Evolutionary conservation across 495 filamentous ascomycete species (phyloP).

Genomic region (Penicillium dipodomyicola): DNA sequence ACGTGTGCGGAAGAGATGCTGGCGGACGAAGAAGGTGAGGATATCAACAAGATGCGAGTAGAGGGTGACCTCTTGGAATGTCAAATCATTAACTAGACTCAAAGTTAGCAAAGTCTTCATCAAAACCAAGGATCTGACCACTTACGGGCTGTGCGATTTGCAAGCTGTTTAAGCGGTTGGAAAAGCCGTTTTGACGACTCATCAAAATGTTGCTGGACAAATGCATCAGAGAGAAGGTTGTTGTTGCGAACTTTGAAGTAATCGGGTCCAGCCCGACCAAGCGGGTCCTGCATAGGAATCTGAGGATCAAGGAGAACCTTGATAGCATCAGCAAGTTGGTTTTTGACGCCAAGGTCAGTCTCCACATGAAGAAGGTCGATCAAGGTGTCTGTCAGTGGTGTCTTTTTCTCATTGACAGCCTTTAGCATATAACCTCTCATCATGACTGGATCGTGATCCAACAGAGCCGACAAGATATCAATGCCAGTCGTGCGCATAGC

Average conservation of each 20-base stretch:
- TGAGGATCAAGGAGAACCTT: conserved; percentile 91
- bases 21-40: conserved; percentile 89
- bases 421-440: conserved; percentile 90
- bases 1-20: conserved; percentile 82
- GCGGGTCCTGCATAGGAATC: conserved; percentile 57
- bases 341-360: conserved; percentile 90
- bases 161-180: conserved; percentile 78
- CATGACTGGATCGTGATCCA: conserved; percentile 93
- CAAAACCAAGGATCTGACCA: conserved; percentile 3
- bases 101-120: conserved; percentile 16
- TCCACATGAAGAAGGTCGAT: conserved; percentile 92
- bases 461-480: conserved; percentile 88
- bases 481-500: conserved; percentile 87
- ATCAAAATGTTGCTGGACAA: conserved; percentile 87
- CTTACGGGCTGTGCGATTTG: conserved; percentile 61
- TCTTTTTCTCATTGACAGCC: conserved; percentile 80
- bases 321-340: conserved; percentile 92
- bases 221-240: conserved; percentile 78
- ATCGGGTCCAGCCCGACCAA: conserved; percentile 67
- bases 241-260: conserved; percentile 61
- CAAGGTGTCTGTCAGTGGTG: conserved; percentile 86
- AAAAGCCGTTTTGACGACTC: conserved; percentile 84
- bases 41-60: conserved; percentile 92
- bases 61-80: conserved; percentile 78
- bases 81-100: conserved; percentile 56